A percentile compares a stretch with the other conserved stretches of the same genome.
These are phyloP conservation scores for Coniferiporia sulphurascens DNA, from an alignment of 1,284 basidiomycete genomes.

Conservation along the genomic window DNA sequence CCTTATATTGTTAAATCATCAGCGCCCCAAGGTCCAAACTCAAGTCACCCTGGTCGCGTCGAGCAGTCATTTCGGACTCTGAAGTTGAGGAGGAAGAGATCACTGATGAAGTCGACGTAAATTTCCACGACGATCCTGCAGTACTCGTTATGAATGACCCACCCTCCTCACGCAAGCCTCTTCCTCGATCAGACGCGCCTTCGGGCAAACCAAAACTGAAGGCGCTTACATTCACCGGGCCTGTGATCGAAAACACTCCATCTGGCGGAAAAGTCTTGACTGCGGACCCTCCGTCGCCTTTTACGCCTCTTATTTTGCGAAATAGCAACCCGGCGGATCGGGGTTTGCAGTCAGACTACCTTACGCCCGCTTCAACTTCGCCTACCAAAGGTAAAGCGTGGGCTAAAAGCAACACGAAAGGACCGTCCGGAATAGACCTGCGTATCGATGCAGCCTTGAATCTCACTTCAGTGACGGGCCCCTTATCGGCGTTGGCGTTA, in stretches of 20 bases:
- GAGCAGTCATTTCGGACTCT: slow-evolving; percentile 34
- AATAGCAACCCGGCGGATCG: neutral
- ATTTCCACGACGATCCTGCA: slow-evolving; percentile 32
- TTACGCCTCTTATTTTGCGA: neutral
- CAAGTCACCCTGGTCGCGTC: slow-evolving; percentile 23
- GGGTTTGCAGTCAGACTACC: neutral
- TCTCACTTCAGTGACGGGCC: slow-evolving; percentile 5
- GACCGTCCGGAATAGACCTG: neutral
- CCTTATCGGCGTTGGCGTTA: neutral
- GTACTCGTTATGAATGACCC: slow-evolving; percentile 50
- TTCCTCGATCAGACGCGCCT: slow-evolving; percentile 25
- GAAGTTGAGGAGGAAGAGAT: slow-evolving; percentile 22
- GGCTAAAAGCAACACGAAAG: neutral
- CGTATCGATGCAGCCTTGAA: neutral
- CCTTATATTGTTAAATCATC: neutral
- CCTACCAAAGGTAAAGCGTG: neutral
- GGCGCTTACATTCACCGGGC: neutral
- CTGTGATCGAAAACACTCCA: neutral
- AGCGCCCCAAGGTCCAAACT: slow-evolving; percentile 4
- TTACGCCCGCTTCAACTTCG: neutral
- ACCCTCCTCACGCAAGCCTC: slow-evolving; percentile 40
- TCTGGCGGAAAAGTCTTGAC: neutral
- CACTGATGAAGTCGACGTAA: slow-evolving; percentile 27
- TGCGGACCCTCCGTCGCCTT: slow-evolving; percentile 1
- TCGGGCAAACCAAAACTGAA: slow-evolving; percentile 13